A percentile compares a stretch with the other conserved stretches of the same genome.
phyloP scores from a whole-genome alignment of 345 rosid genomes.

The Lumnitzera racemosa region DNA sequence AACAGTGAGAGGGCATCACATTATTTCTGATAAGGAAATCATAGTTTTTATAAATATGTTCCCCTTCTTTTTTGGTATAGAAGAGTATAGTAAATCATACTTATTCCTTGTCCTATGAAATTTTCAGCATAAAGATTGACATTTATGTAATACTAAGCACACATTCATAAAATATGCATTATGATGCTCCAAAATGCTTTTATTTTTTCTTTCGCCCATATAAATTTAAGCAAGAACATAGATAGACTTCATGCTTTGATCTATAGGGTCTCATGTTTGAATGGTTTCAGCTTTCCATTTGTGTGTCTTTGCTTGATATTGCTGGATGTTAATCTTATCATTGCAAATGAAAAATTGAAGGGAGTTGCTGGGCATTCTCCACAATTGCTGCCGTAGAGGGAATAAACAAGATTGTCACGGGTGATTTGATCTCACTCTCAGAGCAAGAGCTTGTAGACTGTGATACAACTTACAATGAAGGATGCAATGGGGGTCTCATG shows the following conservation, averaged over 20 bases:
- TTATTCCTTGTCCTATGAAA: too few relatives aligned
- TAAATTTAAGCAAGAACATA: neutral
- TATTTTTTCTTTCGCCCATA: too few relatives aligned
- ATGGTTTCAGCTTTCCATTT: neutral
- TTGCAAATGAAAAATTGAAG: conserved; percentile 22
- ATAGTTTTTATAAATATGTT: too few relatives aligned
- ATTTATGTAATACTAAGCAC: too few relatives aligned
- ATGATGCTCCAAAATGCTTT: too few relatives aligned
- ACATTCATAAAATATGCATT: too few relatives aligned
- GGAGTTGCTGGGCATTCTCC: conserved; percentile 99
- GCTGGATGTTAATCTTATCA: neutral
- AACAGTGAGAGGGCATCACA: too few relatives aligned
- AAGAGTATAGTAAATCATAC: too few relatives aligned
- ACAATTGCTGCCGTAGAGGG: conserved; percentile 90
- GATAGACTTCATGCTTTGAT: neutral
- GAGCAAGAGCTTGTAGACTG: conserved; percentile 96
- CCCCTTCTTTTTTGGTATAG: too few relatives aligned
- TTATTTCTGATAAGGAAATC: too few relatives aligned
- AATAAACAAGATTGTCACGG: conserved; percentile 76
- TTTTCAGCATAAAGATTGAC: too few relatives aligned
- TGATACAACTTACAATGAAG: conserved; percentile 65
- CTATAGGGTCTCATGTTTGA: too few relatives aligned
- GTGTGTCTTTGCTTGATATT: neutral
- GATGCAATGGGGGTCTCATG: conserved; percentile 93
- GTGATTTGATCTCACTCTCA: conserved; percentile 60